These are phyloP conservation scores for Aureobasidium sp. DNA, from an alignment of 2,329 filamentous ascomycete species.

Conservation along the genomic window DNA sequence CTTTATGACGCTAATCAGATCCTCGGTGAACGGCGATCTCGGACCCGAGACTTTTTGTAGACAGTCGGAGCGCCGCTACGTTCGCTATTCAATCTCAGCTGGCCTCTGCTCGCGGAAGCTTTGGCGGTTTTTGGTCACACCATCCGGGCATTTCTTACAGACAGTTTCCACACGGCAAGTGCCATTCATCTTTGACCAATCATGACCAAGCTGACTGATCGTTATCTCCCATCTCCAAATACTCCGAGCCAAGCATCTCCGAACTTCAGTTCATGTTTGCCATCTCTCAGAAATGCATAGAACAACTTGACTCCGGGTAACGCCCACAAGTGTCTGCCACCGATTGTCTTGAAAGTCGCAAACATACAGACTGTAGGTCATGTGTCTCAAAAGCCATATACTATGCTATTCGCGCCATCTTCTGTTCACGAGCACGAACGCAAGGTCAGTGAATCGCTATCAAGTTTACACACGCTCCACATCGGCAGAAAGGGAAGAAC, in stretches of 20 bases:
- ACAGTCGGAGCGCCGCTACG: neutral
- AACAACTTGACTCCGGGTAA: neutral
- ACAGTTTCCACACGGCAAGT: neutral
- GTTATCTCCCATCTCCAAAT: slow-evolving; percentile 1
- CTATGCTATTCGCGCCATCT: too few species aligned
- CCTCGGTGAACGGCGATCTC: slow-evolving; percentile 12
- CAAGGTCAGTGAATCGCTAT: too few species aligned
- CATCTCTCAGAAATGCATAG: neutral
- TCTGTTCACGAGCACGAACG: too few species aligned
- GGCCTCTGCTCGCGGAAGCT: neutral
- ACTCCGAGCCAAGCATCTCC: neutral
- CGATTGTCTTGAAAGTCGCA: too few species aligned
- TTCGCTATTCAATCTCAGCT: neutral
- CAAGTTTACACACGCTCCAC: too few species aligned
- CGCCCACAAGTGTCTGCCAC: too few species aligned
- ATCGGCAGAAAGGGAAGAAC: too few species aligned
- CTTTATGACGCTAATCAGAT: slow-evolving; percentile 16
- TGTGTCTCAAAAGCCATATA: too few species aligned
- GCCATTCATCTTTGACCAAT: slow-evolving; percentile 4
- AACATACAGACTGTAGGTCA: too few species aligned
- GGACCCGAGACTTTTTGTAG: slow-evolving; percentile 2
- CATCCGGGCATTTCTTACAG: neutral
- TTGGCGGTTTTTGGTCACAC: neutral
- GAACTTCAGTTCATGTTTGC: neutral
- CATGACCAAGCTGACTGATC: neutral